A percentile compares a stretch with the other conserved stretches of the same genome.
Conservation (phyloP, 148 eudicot species). For the Nepenthes mirabilis region DNA sequence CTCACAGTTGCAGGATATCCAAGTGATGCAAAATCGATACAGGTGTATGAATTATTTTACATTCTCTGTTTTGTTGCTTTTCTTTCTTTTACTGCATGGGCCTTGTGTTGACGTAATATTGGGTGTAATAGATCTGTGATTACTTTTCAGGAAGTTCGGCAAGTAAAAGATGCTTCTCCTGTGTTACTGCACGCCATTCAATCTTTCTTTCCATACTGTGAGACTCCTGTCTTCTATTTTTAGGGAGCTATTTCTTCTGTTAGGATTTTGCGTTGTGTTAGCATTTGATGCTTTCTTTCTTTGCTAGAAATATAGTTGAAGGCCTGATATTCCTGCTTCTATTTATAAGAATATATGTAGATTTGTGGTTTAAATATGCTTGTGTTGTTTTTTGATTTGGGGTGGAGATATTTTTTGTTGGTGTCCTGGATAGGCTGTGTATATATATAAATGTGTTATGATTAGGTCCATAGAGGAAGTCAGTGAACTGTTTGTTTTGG, state of each 20-base stretch:
- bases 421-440: too few relatives aligned
- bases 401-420: too few relatives aligned
- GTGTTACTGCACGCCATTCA: conserved; percentile 69
- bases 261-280: background rate
- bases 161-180: conserved; percentile 83
- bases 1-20: conserved; percentile 65
- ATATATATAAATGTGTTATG: too few relatives aligned
- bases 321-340: too few relatives aligned
- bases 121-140: background rate
- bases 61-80: background rate
- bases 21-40: conserved; percentile 77
- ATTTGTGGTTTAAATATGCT: too few relatives aligned
- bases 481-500: too few relatives aligned
- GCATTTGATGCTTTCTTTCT: background rate
- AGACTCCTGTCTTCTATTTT: conserved; percentile 20
- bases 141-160: conserved; percentile 71
- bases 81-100: conserved; percentile 9
- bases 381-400: too few relatives aligned
- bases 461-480: too few relatives aligned
- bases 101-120: conserved; percentile 1
- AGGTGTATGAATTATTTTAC: conserved; percentile 26
- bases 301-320: background rate
- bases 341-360: too few relatives aligned
- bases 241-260: background rate
- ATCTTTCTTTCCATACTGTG: conserved; percentile 72